Evolutionary conservation across 2,329 filamentous ascomycete species (phyloP), one percentile per base, ranked within the genome.

Genomic region (Fusarium buxicola): DNA sequence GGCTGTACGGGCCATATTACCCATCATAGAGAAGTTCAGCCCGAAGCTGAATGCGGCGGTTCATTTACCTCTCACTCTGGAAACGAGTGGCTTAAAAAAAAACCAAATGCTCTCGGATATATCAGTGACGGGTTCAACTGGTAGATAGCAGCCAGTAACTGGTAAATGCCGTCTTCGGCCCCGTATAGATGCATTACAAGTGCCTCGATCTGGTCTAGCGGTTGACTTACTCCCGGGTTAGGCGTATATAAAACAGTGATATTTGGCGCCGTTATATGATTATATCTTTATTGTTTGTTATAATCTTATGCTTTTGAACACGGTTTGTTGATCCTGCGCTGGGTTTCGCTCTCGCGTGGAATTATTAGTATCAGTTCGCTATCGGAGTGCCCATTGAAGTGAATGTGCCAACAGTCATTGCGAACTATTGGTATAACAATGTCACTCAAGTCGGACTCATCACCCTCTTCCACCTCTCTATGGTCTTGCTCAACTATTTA

Each of bases 281-380:
- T n/a, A n/a, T n/a, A n/a, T n/a, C n/a, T n/a, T n/a, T n/a, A n/a
- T n/a, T n/a, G n/a, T n/a, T n/a, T n/a, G n/a, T n/a, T n/a, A n/a
- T n/a, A n/a, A n/a, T n/a, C n/a, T n/a, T n/a, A n/a, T n/a, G n/a
- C n/a, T n/a, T n/a, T n/a, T n/a, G n/a, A n/a, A n/a, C 78, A 39
- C 83, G 84, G 18, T 86, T 84, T 55, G 80, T 86, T 53, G 84
- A 86, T 49, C 78, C 80, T 2, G 84, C 81, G 30, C 72, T 86
- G 28, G 81, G 80, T 1, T 61, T 61, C 4, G 58, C 58, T 0
- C 57, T 78, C 15, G 84, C 82, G 3, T 86, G 83, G 83, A 86
- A 86, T 62, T 88, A 88, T 73, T 87, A 84, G 80, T 87, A 88
- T 66, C 83, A 84, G 1, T 86, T 87, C 58, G 78, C 82, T 28